Conservation (phyloP, 2,329 filamentous ascomycete genomes). For the Aschersonia sp. region DNA sequence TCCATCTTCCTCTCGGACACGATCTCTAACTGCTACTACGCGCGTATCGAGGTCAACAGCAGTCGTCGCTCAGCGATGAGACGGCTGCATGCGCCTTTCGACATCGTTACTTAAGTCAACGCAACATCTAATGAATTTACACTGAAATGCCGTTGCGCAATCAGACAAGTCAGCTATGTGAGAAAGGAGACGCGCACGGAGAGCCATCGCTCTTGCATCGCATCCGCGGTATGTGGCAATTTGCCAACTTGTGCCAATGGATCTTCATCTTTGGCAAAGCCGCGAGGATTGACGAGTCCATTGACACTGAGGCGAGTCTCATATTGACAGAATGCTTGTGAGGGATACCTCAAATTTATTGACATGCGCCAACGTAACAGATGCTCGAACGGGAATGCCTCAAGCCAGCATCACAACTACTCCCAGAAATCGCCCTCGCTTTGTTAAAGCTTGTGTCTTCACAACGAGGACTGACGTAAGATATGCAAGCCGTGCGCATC, state of each 20-base stretch:
- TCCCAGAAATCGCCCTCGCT: conserved; percentile 71
- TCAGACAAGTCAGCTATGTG: conserved; percentile 1
- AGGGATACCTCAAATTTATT: background rate
- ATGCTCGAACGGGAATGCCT: conserved; percentile 81
- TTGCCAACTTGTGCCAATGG: conserved; percentile 87
- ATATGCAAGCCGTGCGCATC: conserved; percentile 7
- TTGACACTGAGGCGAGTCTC: conserved; percentile 68
- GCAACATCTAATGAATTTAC: too few species aligned
- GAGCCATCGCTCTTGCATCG: conserved; percentile 34
- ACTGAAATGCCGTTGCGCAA: conserved; percentile 6
- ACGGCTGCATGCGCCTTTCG: too few species aligned
- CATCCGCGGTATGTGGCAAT: conserved; percentile 88
- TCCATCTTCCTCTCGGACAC: too few species aligned
- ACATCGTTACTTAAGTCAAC: too few species aligned
- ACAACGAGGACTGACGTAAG: conserved; percentile 81
- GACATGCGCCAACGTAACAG: conserved; percentile 28
- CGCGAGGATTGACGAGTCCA: conserved; percentile 76
- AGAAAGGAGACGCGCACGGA: background rate
- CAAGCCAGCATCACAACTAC: conserved; percentile 57
- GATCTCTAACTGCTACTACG: too few species aligned
- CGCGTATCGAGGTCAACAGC: too few species aligned
- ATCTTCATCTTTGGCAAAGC: conserved; percentile 80
- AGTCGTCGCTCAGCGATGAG: too few species aligned
- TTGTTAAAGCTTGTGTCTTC: conserved; percentile 89
- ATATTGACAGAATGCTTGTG: conserved; percentile 1